Evolutionary conservation across 768 basidiomycete genomes (phyloP).

Genomic region (Albatrellus ellisii): DNA sequence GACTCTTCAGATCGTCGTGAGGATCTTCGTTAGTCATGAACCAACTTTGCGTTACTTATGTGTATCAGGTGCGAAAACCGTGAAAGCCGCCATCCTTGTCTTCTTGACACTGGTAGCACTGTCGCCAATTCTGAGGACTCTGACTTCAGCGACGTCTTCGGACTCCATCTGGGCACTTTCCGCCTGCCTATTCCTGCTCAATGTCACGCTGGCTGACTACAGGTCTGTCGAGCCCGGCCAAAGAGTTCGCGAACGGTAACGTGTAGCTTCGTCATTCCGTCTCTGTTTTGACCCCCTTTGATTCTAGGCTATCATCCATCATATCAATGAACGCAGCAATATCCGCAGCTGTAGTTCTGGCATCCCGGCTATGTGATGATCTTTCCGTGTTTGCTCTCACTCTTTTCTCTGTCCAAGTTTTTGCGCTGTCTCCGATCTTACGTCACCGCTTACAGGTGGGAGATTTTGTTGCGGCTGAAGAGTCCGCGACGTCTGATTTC

Average conservation of each 20-base stretch:
- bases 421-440: constrained; percentile 75
- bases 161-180: constrained; percentile 96
- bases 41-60: no score
- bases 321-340: constrained; percentile 86
- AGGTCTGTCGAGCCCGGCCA: constrained; percentile 32
- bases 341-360: constrained; percentile 85
- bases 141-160: constrained; percentile 90
- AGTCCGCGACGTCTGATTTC: constrained; percentile 5
- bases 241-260: constrained; percentile 45
- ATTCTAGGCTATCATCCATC: constrained; percentile 59
- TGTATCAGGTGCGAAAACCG: constrained; percentile 45
- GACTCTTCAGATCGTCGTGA: constrained; percentile 8
- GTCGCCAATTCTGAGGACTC: constrained; percentile 80
- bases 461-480: constrained; percentile 10
- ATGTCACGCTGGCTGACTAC: constrained; percentile 78
- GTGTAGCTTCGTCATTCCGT: constrained; percentile 8
- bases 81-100: constrained; percentile 77
- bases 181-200: constrained; percentile 72
- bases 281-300: constrained; percentile 1
- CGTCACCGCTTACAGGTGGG: constrained; percentile 59
- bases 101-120: constrained; percentile 83
- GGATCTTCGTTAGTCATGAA: neutral
- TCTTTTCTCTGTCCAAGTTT: constrained; percentile 69
- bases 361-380: constrained; percentile 77
- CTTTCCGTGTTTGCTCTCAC: constrained; percentile 82